These are phyloP conservation scores for Skeletonema menzelii DNA, from an alignment of 108 stramenopile genomes.

Conservation along the genomic window DNA sequence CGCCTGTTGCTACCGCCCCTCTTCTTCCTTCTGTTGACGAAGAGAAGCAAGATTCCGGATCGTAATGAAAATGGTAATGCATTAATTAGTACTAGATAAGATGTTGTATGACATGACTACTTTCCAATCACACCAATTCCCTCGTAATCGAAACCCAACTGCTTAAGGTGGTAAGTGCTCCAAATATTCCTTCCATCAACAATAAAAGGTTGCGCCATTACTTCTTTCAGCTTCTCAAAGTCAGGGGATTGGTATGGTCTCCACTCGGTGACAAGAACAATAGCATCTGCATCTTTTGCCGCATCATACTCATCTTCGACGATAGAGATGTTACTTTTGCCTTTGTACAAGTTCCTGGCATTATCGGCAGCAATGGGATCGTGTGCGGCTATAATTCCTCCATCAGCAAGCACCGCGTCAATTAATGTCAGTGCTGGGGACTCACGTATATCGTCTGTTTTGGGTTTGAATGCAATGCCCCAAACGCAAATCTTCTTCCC, in stretches of 20 bases:
- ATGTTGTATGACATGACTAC: not conserved
- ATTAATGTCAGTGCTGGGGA: slow-evolving; percentile 9
- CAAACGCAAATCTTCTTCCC: slow-evolving; percentile 4
- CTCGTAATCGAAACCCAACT: slow-evolving; percentile 12
- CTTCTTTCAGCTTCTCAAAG: slow-evolving; percentile 7
- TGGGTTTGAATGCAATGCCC: slow-evolving; percentile 18
- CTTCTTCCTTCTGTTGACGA: not conserved
- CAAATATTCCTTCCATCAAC: slow-evolving; percentile 15
- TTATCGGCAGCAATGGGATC: slow-evolving; percentile 15
- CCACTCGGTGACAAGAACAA: slow-evolving; percentile 17
- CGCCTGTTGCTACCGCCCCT: not conserved
- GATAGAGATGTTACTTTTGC: not conserved
- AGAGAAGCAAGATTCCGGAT: not conserved
- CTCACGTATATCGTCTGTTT: slow-evolving; percentile 21
- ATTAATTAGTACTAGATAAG: not conserved
- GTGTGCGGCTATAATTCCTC: not conserved
- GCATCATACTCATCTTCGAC: slow-evolving; percentile 19
- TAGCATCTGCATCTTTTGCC: slow-evolving; percentile 8
- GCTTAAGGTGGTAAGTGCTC: slow-evolving; percentile 8
- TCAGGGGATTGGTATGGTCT: slow-evolving; percentile 14
- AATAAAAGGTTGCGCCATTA: not conserved
- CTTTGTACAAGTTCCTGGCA: slow-evolving; percentile 11
- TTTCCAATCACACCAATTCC: slow-evolving; percentile 16
- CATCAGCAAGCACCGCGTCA: slow-evolving; percentile 12
- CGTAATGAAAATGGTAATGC: not conserved